Evolutionary conservation across 768 basidiomycete genomes (phyloP), one percentile per base, ranked within the genome.

Genomic region (Termitomyces sp.): DNA sequence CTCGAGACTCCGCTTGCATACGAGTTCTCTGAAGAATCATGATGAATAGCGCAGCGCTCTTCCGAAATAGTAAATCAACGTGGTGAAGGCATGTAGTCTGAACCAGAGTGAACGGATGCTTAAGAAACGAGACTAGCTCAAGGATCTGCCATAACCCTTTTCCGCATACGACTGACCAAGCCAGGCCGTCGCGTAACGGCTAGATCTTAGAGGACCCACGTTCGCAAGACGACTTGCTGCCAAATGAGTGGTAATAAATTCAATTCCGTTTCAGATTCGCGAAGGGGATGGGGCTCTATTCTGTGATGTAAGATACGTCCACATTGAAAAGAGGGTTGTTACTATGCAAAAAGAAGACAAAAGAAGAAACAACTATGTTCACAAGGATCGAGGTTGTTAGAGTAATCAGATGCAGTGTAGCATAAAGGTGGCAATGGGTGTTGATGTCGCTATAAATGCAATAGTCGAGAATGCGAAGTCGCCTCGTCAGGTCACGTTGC

Each of bases 281-380:
- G 11, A 55, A 55, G 15, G 14, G 10, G 37, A 50, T 50, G 38
- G 35, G n/a, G 26, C 7, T 65, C 63, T 64, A 67, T 62, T 65
- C 57, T 63, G 59, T 58, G 61, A 58, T 62, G 58, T 63, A 61
- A 61, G 53, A 47, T 63, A 60, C 58, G 62, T 63, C 62, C 65
- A 56, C 54, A 51, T 54, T 64, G 62, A 55, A 33, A 57, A 31
- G 38, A 19, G 28, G 26, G 49, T 50, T 60, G 61, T 66, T 62
- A 64, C 60, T 68, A 70, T 71, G 70, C 70, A 68, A 68, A 57
- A 67, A 64, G 15, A 38, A 57, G 37, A 40, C 26, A 38, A 21
- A 63, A 35, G 12, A 35, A 35, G 17, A 37, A 1, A 43, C 44
- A 42, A 62, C 57, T 60, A 60, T 56, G 54, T 53, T 61, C 54